Base-by-base conservation (phyloP, 139 green algal species). In the Gonium pectorale region DNA sequence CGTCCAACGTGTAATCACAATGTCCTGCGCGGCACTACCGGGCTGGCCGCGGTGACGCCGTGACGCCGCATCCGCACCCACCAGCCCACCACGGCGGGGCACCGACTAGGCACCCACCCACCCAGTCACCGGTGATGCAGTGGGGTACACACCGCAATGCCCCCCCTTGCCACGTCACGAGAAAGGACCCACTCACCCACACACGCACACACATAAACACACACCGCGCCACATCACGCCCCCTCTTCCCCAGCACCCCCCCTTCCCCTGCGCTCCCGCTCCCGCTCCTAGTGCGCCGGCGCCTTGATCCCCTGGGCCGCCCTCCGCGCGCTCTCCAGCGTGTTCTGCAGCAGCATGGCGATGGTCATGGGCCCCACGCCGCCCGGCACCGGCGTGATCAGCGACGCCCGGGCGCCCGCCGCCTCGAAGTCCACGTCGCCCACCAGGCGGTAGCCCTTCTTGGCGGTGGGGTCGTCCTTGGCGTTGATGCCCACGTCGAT, bases 291-390 rank as follows among this genome's bases (percentile, higher is more conserved):
- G 73, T 68, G 73, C 29, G 33, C 54, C 54, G 38, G 8, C 70
- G 19, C 67, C 67, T 74, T 46, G 56, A 49, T 43, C 7, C 77
- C 77, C 79, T 77, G 67, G 27, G 52, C 49, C 70, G 41, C 70
- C 31, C 89, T 80, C 83, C 86, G 86, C 22, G 82, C 86, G 51
- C 88, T 86, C 60, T 91, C 86, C 26, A 93, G 29, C 27, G 86
- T 91, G 83, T 93, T 93, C 77, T 91, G 88, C 79, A 94, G 79
- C 88, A 94, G 74, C 87, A 94, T 94, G 21, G 87, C 86, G 68
- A 94, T 94, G 31, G 97, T 99, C 97, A 99, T 99, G 19, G 97
- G 97, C 1, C 97, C 97, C 29, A 99, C 96, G n/a, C 97, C 97
- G 22, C 97, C 97, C 5, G 97, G 97, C 54, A 99, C 97, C 15